Evolutionary conservation across 805 yeast genomes (phyloP), one percentile per base, ranked within the genome.

Genomic region (Teunomyces kruisii): DNA sequence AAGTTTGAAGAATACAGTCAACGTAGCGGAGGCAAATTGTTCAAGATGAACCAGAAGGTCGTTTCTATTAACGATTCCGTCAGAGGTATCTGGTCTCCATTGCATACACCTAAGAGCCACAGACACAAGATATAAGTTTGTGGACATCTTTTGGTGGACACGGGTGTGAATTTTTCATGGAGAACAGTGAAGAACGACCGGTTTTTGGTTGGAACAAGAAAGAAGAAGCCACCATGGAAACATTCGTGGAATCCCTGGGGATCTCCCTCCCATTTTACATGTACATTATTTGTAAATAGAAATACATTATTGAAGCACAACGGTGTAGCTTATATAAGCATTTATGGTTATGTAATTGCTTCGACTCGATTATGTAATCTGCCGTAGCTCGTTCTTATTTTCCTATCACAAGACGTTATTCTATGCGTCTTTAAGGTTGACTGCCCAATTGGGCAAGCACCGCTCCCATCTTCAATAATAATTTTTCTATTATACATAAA

Each of bases 41-140:
- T 76, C 55, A 86, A 86, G 64, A 81, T 73, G 54, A 83, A 87
- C 60, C 85, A 88, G 46, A 70, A 67, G 58, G 98, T 94, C 29
- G 79, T 82, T 65, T 84, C 96, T 33, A 67, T 78, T 50, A 94
- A 92, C 62, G 79, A 78, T 44, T 83, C 95, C 45, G 90, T 92
- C 13, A 86, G 99, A 76, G 99, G 99, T 59, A 77, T 94, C 40
- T 94, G 99, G 99, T 90, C 97, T 38, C 99, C 99, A 47, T 75
- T 92, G 73, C 97, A 91, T 61, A 84, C 79, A 41, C 61, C 64
- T 32, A 72, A 70, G 59, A 61, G 54, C n/a, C 52, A 65, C 50
- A 70, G 77, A 56, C 70, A 64, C 51, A 65, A 62, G 47, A 69
- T 72, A 43, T 72, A 58, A 44, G 40, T 32, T 16, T 6, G 9